These are phyloP conservation scores for Plasmodium cynomolgi DNA, from an alignment of 169 alveolate species.

Conservation along the genomic window DNA sequence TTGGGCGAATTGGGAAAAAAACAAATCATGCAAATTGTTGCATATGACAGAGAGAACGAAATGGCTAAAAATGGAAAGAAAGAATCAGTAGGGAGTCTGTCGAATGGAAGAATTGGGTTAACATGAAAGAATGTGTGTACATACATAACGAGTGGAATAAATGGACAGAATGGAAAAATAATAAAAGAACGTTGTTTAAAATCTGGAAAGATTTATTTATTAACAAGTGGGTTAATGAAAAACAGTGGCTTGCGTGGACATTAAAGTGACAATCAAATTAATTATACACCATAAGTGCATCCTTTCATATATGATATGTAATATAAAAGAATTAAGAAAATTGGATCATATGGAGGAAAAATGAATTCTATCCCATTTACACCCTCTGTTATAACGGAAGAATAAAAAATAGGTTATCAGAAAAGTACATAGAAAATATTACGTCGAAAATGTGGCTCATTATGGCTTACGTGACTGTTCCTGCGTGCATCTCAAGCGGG, in stretches of 20 bases:
- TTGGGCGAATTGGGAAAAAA: background rate
- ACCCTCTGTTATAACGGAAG: background rate
- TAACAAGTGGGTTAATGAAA: background rate
- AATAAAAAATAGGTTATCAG: no score
- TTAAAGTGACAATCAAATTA: background rate
- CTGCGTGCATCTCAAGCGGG: background rate
- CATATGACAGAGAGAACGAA: background rate
- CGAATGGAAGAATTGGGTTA: conserved; percentile 28
- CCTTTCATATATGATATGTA: background rate
- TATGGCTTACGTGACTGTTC: background rate
- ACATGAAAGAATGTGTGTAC: background rate
- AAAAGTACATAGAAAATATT: background rate
- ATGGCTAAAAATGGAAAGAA: conserved; percentile 15
- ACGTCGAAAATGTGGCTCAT: background rate
- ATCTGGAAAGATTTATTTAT: background rate
- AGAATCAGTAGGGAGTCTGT: background rate
- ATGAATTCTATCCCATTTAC: background rate
- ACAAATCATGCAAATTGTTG: background rate
- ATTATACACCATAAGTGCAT: background rate
- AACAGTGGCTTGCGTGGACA: background rate
- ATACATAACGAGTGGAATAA: background rate
- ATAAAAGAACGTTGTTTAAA: background rate
- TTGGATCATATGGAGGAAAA: background rate
- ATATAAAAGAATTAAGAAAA: no score
- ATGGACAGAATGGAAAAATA: conserved; percentile 10